Conservation (phyloP, 2,329 filamentous ascomycete genomes). For the Rhynchosporium graminicola region DNA sequence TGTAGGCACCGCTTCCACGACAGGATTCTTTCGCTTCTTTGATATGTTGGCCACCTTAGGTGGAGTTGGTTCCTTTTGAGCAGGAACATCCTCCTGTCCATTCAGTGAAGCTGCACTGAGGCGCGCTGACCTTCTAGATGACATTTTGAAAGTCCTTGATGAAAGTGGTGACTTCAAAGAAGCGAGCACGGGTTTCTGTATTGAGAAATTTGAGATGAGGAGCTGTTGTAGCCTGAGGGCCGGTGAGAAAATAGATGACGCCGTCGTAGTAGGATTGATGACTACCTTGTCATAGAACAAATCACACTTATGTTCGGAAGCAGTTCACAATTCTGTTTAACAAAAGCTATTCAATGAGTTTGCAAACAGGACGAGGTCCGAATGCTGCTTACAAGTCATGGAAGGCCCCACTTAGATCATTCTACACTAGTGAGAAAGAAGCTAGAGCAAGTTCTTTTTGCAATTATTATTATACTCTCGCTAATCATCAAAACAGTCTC, state of each 20-base stretch:
- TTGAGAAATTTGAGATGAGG: neutral
- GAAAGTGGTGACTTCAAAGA: neutral
- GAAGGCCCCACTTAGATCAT: too few relatives aligned
- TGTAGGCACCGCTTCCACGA: conserved; percentile 21
- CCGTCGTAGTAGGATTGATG: neutral
- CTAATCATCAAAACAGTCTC: too few relatives aligned
- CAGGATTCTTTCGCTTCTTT: conserved; percentile 36
- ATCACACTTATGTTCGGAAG: too few relatives aligned
- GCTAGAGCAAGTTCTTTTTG: too few relatives aligned
- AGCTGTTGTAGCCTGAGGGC: conserved; percentile 8
- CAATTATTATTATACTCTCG: too few relatives aligned
- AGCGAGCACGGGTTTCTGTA: neutral
- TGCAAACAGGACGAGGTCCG: too few relatives aligned
- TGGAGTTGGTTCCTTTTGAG: conserved; percentile 7
- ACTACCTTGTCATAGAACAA: too few relatives aligned
- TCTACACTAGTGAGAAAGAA: too few relatives aligned
- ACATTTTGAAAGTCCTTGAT: conserved; percentile 30
- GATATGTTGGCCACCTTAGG: conserved; percentile 27
- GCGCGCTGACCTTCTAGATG: conserved; percentile 36
- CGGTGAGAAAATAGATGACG: neutral
- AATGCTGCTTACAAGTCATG: too few relatives aligned
- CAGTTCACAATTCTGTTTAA: too few relatives aligned
- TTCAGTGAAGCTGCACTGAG: conserved; percentile 29
- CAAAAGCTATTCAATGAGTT: too few relatives aligned
- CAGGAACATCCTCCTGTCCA: conserved; percentile 19